These are phyloP conservation scores for Microsporum canis DNA, from an alignment of 2,329 filamentous ascomycete genomes.

Conservation along the genomic window DNA sequence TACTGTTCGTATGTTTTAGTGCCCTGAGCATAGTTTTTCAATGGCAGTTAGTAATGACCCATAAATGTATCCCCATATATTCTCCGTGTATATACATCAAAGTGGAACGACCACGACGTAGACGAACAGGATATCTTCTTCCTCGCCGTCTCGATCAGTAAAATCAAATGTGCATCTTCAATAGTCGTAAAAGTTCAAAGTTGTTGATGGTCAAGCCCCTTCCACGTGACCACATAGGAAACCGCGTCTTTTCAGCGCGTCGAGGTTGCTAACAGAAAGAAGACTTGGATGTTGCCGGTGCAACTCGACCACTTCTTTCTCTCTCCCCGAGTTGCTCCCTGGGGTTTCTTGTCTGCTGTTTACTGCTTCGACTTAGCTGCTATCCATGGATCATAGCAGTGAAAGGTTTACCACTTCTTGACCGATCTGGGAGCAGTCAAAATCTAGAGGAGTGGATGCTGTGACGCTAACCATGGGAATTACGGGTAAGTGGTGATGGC, in stretches of 20 bases:
- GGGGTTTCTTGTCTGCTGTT: background rate
- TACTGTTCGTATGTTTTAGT: too few relatives aligned
- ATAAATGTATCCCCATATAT: too few relatives aligned
- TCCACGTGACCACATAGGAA: background rate
- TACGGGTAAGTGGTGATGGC: slow-evolving; percentile 25
- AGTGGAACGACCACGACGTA: background rate
- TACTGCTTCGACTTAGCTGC: background rate
- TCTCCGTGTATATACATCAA: background rate
- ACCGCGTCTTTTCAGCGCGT: background rate
- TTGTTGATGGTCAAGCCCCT: background rate
- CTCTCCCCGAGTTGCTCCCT: background rate
- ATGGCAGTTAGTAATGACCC: too few relatives aligned
- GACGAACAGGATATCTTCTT: background rate
- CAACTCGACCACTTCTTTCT: background rate
- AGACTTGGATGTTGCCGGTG: background rate
- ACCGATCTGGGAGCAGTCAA: slow-evolving; percentile 11
- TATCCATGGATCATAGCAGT: background rate
- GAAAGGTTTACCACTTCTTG: background rate
- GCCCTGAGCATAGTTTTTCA: too few relatives aligned
- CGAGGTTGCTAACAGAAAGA: background rate
- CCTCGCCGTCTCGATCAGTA: background rate
- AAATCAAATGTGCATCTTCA: background rate
- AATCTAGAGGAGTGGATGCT: slow-evolving; percentile 1
- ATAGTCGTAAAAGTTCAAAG: background rate
- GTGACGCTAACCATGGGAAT: slow-evolving; percentile 31